phyloP scores from a whole-genome alignment of 2,329 filamentous ascomycete genomes.

The Alternaria metachromatica region DNA sequence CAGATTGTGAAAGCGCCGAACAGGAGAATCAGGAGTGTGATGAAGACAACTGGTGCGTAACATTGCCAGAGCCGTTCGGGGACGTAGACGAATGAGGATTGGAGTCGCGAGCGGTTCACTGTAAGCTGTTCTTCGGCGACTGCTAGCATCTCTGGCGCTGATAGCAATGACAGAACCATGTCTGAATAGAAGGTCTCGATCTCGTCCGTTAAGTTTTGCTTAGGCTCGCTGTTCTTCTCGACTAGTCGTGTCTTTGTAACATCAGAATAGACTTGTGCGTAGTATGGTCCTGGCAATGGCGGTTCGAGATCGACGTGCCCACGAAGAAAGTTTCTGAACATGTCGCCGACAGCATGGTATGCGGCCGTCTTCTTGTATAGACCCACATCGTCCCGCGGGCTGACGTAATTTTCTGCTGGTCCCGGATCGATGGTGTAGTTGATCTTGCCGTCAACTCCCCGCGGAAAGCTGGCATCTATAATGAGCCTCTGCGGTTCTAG shows the following conservation, averaged over 20 bases:
- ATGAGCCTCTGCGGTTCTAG: slow-evolving; percentile 36
- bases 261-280: slow-evolving; percentile 36
- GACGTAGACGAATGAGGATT: slow-evolving; percentile 43
- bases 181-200: slow-evolving; percentile 43
- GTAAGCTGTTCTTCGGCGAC: slow-evolving; percentile 17
- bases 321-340: slow-evolving; percentile 39
- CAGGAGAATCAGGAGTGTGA: slow-evolving; percentile 35
- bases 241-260: slow-evolving; percentile 55
- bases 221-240: slow-evolving; percentile 38
- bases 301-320: slow-evolving; percentile 41
- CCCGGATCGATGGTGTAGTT: slow-evolving; percentile 40
- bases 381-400: slow-evolving; percentile 29
- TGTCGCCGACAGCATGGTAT: slow-evolving; percentile 44
- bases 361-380: slow-evolving; percentile 44
- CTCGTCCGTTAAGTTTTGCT: slow-evolving; percentile 27
- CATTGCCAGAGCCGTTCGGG: slow-evolving; percentile 41
- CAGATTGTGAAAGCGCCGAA: slow-evolving; percentile 39
- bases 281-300: slow-evolving; percentile 35
- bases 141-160: slow-evolving; percentile 42
- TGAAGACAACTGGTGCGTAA: slow-evolving; percentile 42
- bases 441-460: slow-evolving; percentile 45
- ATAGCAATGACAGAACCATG: slow-evolving; percentile 45
- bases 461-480: slow-evolving; percentile 39
- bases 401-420: slow-evolving; percentile 34
- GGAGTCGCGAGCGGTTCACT: slow-evolving; percentile 32